These are phyloP conservation scores for Alternaria arbusti DNA, from an alignment of 2,329 filamentous ascomycete genomes.

Conservation along the genomic window DNA sequence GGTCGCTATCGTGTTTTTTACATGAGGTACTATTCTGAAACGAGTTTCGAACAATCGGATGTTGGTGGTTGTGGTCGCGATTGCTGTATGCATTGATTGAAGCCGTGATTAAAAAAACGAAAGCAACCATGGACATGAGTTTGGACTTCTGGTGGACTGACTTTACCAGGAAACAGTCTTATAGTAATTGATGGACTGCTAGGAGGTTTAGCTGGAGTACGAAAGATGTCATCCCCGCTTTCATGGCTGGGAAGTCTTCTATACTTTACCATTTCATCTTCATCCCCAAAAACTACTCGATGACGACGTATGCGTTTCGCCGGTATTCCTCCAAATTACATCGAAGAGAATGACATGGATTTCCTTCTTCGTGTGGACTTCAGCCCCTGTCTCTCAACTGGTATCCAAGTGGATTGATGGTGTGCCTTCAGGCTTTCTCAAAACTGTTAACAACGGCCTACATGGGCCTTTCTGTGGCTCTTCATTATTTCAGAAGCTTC, in stretches of 20 bases:
- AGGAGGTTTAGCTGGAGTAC: neutral
- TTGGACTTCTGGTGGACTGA: neutral
- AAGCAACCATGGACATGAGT: neutral
- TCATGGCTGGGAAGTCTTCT: neutral
- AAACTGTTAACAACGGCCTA: neutral
- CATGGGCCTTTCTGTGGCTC: neutral
- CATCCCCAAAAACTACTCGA: neutral
- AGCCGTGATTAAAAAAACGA: neutral
- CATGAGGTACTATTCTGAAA: neutral
- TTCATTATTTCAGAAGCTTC: neutral
- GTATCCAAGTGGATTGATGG: neutral
- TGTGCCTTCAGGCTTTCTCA: neutral
- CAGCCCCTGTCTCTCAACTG: neutral
- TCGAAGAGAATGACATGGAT: accelerated
- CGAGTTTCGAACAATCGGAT: neutral
- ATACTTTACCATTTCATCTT: neutral
- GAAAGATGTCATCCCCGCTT: neutral
- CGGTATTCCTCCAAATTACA: neutral
- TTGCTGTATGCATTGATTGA: neutral
- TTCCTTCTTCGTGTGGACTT: neutral
- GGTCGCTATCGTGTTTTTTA: neutral
- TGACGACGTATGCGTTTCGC: neutral
- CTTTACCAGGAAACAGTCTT: neutral
- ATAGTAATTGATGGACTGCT: neutral
- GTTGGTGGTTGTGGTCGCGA: neutral